Percentiles rank a stretch among this genome's conserved stretches.
These are phyloP conservation scores for Ascochyta clinopodiicola DNA, from an alignment of 2,329 filamentous ascomycete genomes.

Conservation along the genomic window DNA sequence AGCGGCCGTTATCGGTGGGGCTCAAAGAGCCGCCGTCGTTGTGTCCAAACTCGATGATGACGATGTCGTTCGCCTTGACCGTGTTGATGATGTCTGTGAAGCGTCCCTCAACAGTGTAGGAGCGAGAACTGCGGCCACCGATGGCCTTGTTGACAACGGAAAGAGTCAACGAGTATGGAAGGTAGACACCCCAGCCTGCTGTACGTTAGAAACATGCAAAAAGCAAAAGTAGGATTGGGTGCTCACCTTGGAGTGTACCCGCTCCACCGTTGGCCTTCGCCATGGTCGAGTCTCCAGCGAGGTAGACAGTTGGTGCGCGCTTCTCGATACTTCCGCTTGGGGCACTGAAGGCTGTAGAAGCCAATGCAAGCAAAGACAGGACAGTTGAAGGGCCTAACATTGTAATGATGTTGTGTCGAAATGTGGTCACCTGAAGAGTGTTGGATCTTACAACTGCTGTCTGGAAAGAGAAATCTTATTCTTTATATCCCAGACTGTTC, in stretches of 20 bases:
- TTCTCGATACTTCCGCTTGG: constrained; percentile 31
- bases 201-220: neutral
- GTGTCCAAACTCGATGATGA: constrained; percentile 75
- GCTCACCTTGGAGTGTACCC: constrained; percentile 48
- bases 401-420: neutral
- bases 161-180: constrained; percentile 59
- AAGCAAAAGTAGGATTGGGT: neutral
- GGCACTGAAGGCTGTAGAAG: constrained; percentile 29
- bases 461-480: neutral
- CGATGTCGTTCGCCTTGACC: constrained; percentile 66
- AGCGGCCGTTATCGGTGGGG: constrained; percentile 65
- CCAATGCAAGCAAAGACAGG: constrained; percentile 28
- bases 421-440: neutral
- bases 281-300: constrained; percentile 70
- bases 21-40: constrained; percentile 70
- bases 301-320: constrained; percentile 56
- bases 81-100: constrained; percentile 64
- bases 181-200: constrained; percentile 68
- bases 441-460: neutral
- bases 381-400: constrained; percentile 32
- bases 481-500: constrained; percentile 5
- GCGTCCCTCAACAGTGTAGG: constrained; percentile 69
- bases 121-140: constrained; percentile 70
- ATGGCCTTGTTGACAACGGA: constrained; percentile 69
- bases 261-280: constrained; percentile 54